Base-by-base conservation (phyloP, 2,329 filamentous ascomycete genomes). In the Curvularia eragrostidis region DNA sequence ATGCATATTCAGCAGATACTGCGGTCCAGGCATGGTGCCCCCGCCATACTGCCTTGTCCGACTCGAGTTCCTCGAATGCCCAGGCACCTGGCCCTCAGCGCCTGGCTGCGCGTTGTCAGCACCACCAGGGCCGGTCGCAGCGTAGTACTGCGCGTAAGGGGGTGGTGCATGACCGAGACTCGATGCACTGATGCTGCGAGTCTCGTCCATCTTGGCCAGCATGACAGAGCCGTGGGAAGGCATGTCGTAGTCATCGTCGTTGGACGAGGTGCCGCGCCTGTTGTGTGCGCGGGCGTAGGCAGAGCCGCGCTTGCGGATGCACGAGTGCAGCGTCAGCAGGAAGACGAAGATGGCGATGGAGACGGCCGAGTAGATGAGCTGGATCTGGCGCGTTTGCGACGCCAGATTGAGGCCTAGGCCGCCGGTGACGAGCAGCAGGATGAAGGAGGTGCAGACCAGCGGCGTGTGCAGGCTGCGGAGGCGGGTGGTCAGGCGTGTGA, bases 381-480 rank as follows among this genome's bases (percentile, higher is more conserved):
- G 62, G 3, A 75, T 66, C 0, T 70, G 58, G 1, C 56, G 70
- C 1, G 66, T 10, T 47, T 68, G 63, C 1, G 57, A 56, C 15
- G 69, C 61, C 47, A 77, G 70, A 3, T 66, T 66, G 3, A 77
- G 66, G 8, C 74, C 74, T 0, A 76, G 68, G 3, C 74, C 74
- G 54, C 73, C 74, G 26, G 71, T 69, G 23, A 76, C 51, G 56
- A 72, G 53, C 54, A 75, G 69, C 15, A 69, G 39, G 52, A 63
- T 19, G 59, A 75, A 67, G 18, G 66, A 59, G 15, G 69, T 44
- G 18, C 63, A 60, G 83, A 93, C 52, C 43, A 82, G 63, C 21
- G 70, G 71, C 0, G 62, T 64, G 61, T 70, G 62, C 76, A 77
- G 54, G 73, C 78, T 48, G 73, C 68, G 67, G 78, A 76, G 62